These are phyloP conservation scores for Pleurotus citrinopileatus DNA, from an alignment of 768 basidiomycete species.

Conservation along the genomic window DNA sequence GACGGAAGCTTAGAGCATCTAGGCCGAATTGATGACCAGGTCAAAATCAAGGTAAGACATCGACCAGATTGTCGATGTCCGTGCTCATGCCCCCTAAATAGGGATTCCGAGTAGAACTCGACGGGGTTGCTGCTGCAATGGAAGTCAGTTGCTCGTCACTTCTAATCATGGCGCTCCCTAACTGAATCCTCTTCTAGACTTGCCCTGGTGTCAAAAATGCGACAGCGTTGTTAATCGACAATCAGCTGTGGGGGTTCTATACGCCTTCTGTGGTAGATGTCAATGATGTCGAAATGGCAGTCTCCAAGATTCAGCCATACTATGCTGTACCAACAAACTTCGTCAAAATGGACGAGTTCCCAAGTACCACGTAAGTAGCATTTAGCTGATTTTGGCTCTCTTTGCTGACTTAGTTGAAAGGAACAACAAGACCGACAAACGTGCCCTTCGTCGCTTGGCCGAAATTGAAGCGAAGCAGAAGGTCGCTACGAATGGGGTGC, in stretches of 20 bases:
- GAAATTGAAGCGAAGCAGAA: constrained; percentile 18
- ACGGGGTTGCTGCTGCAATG: constrained; percentile 60
- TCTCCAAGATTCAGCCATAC: constrained; percentile 39
- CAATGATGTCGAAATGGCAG: constrained; percentile 29
- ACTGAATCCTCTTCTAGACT: constrained; percentile 26
- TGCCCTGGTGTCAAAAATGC: constrained; percentile 42
- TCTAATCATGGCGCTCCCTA: background rate
- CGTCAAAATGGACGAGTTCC: constrained; percentile 42
- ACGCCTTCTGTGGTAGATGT: constrained; percentile 35
- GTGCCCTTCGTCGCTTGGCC: constrained; percentile 37
- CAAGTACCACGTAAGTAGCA: constrained; percentile 45
- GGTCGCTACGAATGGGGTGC: background rate
- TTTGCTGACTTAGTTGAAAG: constrained; percentile 21
- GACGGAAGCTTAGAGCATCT: constrained; percentile 56
- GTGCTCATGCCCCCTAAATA: constrained; percentile 18
- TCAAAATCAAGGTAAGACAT: constrained; percentile 51
- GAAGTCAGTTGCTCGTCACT: constrained; percentile 31
- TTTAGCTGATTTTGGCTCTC: background rate
- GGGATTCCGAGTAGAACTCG: constrained; percentile 65
- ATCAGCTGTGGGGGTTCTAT: constrained; percentile 54
- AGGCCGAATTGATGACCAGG: constrained; percentile 61
- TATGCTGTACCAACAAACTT: constrained; percentile 48
- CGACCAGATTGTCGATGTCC: background rate
- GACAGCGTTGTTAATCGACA: constrained; percentile 47
- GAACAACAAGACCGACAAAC: constrained; percentile 51